Conservation (phyloP, 2,329 filamentous ascomycete genomes). For the Ophiostoma sp. region DNA sequence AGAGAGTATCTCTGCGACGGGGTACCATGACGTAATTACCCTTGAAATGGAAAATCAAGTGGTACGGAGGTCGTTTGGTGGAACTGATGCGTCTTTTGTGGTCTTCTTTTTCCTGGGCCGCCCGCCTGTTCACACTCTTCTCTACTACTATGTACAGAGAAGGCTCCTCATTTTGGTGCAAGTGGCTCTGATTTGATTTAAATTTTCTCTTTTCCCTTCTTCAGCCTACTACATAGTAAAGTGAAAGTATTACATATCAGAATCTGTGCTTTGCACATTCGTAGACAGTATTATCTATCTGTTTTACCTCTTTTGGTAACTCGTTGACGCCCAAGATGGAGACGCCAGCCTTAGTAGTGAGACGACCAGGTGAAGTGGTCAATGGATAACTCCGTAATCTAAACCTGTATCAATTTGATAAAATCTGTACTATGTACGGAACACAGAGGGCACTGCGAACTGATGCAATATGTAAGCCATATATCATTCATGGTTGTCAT, state of each 20-base stretch:
- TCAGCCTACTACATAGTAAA: not conserved
- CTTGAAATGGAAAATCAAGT: slow-evolving; percentile 2
- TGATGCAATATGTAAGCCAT: not conserved
- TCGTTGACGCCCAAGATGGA: slow-evolving; percentile 8
- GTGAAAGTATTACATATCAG: no score
- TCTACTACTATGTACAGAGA: no score
- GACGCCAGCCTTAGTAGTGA: slow-evolving; percentile 6
- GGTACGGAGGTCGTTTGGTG: not conserved
- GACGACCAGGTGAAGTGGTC: not conserved
- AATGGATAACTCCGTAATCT: not conserved
- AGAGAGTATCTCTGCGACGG: not conserved
- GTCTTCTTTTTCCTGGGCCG: not conserved
- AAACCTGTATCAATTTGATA: no score
- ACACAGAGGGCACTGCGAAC: not conserved
- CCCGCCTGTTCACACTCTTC: no score
- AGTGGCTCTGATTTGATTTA: not conserved
- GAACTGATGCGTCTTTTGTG: not conserved
- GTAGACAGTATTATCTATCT: not conserved
- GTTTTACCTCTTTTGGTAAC: not conserved
- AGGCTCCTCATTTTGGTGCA: not conserved
- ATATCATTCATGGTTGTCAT: not conserved
- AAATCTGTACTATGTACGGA: not conserved
- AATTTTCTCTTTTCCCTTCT: not conserved
- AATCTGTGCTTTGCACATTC: no score
- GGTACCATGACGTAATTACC: slow-evolving; percentile 8